Evolutionary conservation across 768 basidiomycete species (phyloP).

Genomic region (Russula virescens): DNA sequence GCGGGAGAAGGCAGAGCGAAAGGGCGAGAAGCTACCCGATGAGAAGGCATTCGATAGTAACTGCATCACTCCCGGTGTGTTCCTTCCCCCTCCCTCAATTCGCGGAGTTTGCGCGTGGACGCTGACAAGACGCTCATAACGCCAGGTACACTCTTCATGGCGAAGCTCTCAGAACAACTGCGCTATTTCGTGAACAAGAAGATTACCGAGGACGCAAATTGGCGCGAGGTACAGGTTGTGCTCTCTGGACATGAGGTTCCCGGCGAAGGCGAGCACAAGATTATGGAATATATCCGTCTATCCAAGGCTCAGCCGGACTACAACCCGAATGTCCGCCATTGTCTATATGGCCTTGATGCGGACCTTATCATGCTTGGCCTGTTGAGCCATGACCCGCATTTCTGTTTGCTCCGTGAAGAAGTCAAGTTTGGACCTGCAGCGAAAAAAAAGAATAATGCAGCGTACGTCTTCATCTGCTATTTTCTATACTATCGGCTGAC

Average conservation of each 20-base stretch:
- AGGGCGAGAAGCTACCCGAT: constrained; percentile 86
- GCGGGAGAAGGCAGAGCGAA: constrained; percentile 77
- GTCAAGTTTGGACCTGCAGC: constrained; percentile 90
- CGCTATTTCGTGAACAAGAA: constrained; percentile 98
- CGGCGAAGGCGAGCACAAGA: constrained; percentile 99
- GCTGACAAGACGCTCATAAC: background rate
- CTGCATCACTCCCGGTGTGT: constrained; percentile 93
- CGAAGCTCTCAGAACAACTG: constrained; percentile 82
- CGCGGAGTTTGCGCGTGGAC: background rate
- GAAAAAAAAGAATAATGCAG: constrained; percentile 60
- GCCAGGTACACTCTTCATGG: constrained; percentile 92
- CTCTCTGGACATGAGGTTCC: constrained; percentile 97
- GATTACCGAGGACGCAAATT: constrained; percentile 93
- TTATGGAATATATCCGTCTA: constrained; percentile 97
- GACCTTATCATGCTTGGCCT: constrained; percentile 98
- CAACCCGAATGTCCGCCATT: constrained; percentile 95
- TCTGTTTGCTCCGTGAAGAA: constrained; percentile 94
- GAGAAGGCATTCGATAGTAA: constrained; percentile 98
- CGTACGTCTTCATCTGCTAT: constrained; percentile 33
- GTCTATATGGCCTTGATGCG: constrained; percentile 96
- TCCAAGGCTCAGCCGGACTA: constrained; percentile 94
- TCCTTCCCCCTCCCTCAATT: background rate
- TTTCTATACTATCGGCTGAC: background rate
- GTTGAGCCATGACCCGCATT: constrained; percentile 97
- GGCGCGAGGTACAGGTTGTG: constrained; percentile 88